Conservation (phyloP, 257 asterid genomes). For the Ilex aquifolium region DNA sequence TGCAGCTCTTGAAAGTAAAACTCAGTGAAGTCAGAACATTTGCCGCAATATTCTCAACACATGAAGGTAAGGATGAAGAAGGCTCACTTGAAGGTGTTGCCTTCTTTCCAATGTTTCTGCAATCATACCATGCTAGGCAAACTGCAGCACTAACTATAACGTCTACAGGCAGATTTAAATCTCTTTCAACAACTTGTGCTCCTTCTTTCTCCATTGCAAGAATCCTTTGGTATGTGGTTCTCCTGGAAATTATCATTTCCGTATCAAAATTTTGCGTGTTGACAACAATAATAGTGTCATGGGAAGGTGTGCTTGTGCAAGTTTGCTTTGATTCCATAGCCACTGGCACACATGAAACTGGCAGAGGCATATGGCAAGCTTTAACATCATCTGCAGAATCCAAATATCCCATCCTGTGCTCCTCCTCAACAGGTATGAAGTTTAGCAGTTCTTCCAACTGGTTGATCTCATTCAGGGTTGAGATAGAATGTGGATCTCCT, state of each 20-base stretch:
- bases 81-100: slow-evolving; percentile 77
- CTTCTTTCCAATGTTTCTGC: slow-evolving; percentile 73
- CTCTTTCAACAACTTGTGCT: slow-evolving; percentile 84
- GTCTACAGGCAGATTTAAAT: slow-evolving; percentile 73
- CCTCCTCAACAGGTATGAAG: slow-evolving; percentile 45
- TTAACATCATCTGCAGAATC: slow-evolving; percentile 37
- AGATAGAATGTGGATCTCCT: slow-evolving; percentile 31
- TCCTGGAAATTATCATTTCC: slow-evolving; percentile 89
- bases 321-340: slow-evolving; percentile 40
- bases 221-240: slow-evolving; percentile 83
- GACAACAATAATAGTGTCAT: slow-evolving; percentile 55
- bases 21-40: slow-evolving; percentile 79
- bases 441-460: slow-evolving; percentile 50
- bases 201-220: slow-evolving; percentile 85
- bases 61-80: slow-evolving; percentile 72
- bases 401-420: slow-evolving; percentile 23
- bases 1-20: slow-evolving; percentile 89
- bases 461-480: slow-evolving; percentile 30
- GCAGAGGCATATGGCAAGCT: slow-evolving; percentile 31
- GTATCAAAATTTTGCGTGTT: slow-evolving; percentile 73
- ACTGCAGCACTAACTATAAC: slow-evolving; percentile 57
- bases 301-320: slow-evolving; percentile 33
- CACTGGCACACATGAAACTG: slow-evolving; percentile 32
- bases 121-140: slow-evolving; percentile 90
- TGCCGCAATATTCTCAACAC: slow-evolving; percentile 85